Percentiles rank a stretch among this genome's conserved stretches.
Conservation (phyloP, 176 grass and related monocot species). For the Oryza longistaminata region DNA sequence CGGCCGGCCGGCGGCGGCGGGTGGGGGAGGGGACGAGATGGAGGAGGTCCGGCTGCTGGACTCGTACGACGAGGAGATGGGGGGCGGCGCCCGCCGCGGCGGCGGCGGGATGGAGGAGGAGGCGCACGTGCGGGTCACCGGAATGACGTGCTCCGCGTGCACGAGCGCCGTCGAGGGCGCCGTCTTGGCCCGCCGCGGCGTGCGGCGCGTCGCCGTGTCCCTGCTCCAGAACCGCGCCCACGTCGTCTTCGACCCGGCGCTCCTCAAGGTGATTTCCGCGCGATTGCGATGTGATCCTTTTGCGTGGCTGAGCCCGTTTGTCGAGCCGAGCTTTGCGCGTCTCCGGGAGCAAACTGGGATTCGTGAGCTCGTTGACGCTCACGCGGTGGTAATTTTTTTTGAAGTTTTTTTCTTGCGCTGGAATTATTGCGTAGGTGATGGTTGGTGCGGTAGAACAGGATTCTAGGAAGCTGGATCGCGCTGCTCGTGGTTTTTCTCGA, state of each 20-base stretch:
- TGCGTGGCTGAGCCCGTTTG: background rate
- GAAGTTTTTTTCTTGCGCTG: background rate
- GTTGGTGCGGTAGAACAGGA: background rate
- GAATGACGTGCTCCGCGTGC: conserved; percentile 98
- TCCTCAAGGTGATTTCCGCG: conserved; percentile 57
- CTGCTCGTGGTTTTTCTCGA: background rate
- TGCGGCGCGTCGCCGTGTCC: conserved; percentile 72
- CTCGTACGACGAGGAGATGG: conserved; percentile 81
- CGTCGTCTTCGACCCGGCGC: conserved; percentile 81
- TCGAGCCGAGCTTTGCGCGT: background rate
- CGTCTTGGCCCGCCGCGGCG: conserved; percentile 59
- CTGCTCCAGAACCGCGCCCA: conserved; percentile 90
- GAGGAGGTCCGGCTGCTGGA: conserved; percentile 88
- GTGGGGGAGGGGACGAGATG: conserved; percentile 48
- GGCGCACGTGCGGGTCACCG: conserved; percentile 72
- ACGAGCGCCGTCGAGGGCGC: conserved; percentile 82
- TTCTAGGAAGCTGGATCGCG: background rate
- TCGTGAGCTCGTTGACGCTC: conserved; percentile 26
- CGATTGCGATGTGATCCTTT: conserved; percentile 10
- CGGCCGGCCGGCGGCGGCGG: conserved; percentile 14
- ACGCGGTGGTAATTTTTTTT: conserved; percentile 4
- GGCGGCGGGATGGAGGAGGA: conserved; percentile 43
- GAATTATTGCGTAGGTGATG: background rate
- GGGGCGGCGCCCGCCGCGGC: background rate
- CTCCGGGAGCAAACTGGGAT: background rate